These are phyloP conservation scores for Stenocarpella maydis DNA, from an alignment of 2,329 filamentous ascomycete genomes.

Conservation along the genomic window DNA sequence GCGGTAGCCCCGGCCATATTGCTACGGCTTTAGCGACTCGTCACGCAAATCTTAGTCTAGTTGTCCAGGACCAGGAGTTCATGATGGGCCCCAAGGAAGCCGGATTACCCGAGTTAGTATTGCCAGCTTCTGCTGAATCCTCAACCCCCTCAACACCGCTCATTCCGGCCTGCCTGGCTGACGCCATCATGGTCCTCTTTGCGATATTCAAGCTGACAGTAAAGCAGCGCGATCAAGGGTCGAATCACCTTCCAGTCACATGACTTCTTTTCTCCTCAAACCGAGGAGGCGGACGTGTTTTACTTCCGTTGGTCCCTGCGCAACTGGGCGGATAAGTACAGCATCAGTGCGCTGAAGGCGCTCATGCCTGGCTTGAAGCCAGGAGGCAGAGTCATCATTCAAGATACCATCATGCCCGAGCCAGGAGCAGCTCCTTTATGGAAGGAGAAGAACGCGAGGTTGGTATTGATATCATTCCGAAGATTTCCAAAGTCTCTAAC, in stretches of 20 bases:
- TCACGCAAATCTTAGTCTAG: background rate
- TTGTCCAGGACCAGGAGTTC: background rate
- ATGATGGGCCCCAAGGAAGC: no score
- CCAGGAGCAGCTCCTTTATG: background rate
- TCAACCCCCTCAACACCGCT: no score
- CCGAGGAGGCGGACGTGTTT: constrained; percentile 17
- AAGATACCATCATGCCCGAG: background rate
- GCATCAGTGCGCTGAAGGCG: constrained; percentile 42
- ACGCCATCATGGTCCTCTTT: no score
- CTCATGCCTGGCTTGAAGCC: background rate
- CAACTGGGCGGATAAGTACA: constrained; percentile 52
- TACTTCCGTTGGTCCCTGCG: constrained; percentile 53
- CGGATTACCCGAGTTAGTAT: no score
- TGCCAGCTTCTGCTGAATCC: no score
- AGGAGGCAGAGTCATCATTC: background rate
- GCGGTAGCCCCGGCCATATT: background rate
- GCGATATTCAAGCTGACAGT: no score
- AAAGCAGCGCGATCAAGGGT: no score
- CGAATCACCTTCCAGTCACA: no score
- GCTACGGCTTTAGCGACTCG: background rate
- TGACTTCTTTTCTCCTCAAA: constrained; percentile 3
- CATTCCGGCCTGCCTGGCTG: no score
- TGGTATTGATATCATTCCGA: background rate
- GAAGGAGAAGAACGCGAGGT: background rate
- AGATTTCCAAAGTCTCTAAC: no score